Percentiles rank a stretch among this genome's conserved stretches.
Evolutionary conservation across 2,329 filamentous ascomycete genomes (phyloP).

Genomic region (Alternaria sp.): DNA sequence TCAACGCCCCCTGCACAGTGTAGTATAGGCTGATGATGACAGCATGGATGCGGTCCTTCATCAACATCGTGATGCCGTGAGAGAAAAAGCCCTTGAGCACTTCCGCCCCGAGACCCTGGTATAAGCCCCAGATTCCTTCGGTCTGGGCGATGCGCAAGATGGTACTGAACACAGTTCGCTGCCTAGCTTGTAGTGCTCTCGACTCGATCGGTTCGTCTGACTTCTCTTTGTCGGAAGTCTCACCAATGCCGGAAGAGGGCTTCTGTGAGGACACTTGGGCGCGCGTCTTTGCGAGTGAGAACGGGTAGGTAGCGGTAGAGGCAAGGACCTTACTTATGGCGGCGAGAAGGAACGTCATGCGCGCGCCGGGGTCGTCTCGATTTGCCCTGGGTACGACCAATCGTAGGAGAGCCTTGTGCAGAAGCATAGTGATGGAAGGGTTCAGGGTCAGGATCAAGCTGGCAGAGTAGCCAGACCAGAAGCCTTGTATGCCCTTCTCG

Average conservation of each 20-base stretch:
- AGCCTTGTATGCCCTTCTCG: conserved; percentile 75
- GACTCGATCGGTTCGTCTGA: conserved; percentile 27
- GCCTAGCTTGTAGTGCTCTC: conserved; percentile 32
- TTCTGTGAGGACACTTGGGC: conserved; percentile 66
- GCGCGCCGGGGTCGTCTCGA: conserved; percentile 60
- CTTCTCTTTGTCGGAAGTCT: conserved; percentile 37
- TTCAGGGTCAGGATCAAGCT: conserved; percentile 82
- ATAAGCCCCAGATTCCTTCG: conserved; percentile 74
- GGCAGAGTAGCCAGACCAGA: conserved; percentile 90
- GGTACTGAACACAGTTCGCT: conserved; percentile 66
- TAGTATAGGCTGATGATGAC: conserved; percentile 76
- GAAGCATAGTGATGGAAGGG: conserved; percentile 82
- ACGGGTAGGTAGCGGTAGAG: conserved; percentile 80
- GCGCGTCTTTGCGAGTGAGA: conserved; percentile 82
- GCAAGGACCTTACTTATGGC: conserved; percentile 81
- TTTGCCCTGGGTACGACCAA: conserved; percentile 62
- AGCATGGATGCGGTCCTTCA: conserved; percentile 78
- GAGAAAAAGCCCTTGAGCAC: conserved; percentile 83
- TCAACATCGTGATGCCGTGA: conserved; percentile 85
- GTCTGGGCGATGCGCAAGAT: conserved; percentile 63
- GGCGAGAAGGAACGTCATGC: conserved; percentile 69
- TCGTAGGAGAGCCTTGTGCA: conserved; percentile 75
- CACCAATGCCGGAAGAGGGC: conserved; percentile 33
- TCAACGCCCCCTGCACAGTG: conserved; percentile 59
- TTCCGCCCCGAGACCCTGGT: conserved; percentile 77